Evolutionary conservation across 148 eudicot genomes (phyloP).

Genomic region (Diospyros kaki): DNA sequence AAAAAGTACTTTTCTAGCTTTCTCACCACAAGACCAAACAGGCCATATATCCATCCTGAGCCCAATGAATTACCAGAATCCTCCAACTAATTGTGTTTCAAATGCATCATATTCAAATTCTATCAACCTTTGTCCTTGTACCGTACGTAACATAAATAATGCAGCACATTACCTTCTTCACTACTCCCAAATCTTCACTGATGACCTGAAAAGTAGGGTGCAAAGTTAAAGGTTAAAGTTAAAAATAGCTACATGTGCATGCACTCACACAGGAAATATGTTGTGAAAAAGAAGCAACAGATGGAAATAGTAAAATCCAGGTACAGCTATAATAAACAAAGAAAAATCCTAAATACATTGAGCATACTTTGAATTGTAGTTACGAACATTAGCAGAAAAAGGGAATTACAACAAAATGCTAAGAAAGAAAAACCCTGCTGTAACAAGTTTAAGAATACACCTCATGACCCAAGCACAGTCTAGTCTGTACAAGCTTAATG

Average conservation of each 20-base stretch:
- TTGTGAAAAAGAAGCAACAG: background rate
- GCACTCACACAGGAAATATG: background rate
- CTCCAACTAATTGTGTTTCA: background rate
- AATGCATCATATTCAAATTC: background rate
- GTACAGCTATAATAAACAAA: background rate
- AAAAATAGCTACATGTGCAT: background rate
- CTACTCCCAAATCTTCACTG: slow-evolving; percentile 78
- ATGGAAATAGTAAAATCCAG: background rate
- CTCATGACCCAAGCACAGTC: background rate
- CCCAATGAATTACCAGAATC: background rate
- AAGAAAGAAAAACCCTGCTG: background rate
- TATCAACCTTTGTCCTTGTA: background rate
- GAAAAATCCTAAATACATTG: background rate
- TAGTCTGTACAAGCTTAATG: background rate
- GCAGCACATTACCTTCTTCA: slow-evolving; percentile 66
- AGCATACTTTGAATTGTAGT: background rate
- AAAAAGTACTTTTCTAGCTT: too few relatives aligned
- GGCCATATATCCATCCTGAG: background rate
- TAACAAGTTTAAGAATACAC: background rate
- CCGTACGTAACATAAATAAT: background rate
- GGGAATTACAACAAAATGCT: background rate
- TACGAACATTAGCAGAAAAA: background rate
- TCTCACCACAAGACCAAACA: too few relatives aligned
- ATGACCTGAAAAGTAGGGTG: slow-evolving; percentile 55
- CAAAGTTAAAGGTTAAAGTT: slow-evolving; percentile 2